Evolutionary conservation across 2,329 filamentous ascomycete species (phyloP).

Genomic region (Trichoderma atrobrunneum): DNA sequence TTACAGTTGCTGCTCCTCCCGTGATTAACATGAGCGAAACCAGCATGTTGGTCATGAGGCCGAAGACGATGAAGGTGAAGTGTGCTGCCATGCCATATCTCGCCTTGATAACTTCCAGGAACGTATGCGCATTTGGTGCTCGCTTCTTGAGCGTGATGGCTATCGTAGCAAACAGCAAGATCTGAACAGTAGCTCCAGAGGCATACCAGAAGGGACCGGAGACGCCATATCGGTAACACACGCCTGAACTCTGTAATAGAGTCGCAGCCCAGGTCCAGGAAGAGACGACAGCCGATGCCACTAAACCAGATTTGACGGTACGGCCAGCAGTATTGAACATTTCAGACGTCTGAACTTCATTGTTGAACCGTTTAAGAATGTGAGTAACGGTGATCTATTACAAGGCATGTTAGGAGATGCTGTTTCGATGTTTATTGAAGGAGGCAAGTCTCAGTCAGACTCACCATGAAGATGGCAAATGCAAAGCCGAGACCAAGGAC

Average conservation of each 20-base stretch:
- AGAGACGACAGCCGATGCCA: slow-evolving; percentile 85
- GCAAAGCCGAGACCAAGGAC: slow-evolving; percentile 70
- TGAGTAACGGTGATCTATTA: slow-evolving; percentile 63
- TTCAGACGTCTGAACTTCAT: slow-evolving; percentile 82
- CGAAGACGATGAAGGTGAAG: slow-evolving; percentile 77
- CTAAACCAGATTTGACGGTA: slow-evolving; percentile 84
- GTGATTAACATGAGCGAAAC: slow-evolving; percentile 88
- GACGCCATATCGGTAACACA: slow-evolving; percentile 77
- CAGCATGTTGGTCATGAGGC: slow-evolving; percentile 78
- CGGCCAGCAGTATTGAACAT: slow-evolving; percentile 89
- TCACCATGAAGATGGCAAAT: slow-evolving; percentile 69
- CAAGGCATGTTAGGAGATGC: background rate
- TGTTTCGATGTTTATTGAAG: too few species aligned
- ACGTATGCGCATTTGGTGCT: slow-evolving; percentile 82
- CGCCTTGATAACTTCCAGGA: slow-evolving; percentile 78
- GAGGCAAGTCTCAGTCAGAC: background rate
- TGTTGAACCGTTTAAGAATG: slow-evolving; percentile 59
- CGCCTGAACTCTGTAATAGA: slow-evolving; percentile 72
- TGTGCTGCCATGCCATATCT: slow-evolving; percentile 73
- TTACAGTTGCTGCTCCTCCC: slow-evolving; percentile 64
- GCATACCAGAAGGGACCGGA: slow-evolving; percentile 61
- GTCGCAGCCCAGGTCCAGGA: slow-evolving; percentile 94
- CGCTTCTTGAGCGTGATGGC: slow-evolving; percentile 86
- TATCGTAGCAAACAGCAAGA: slow-evolving; percentile 84
- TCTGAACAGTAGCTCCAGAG: slow-evolving; percentile 76